Conservation (phyloP, 352 stramenopile genomes). For the Phytophthora vignae region DNA sequence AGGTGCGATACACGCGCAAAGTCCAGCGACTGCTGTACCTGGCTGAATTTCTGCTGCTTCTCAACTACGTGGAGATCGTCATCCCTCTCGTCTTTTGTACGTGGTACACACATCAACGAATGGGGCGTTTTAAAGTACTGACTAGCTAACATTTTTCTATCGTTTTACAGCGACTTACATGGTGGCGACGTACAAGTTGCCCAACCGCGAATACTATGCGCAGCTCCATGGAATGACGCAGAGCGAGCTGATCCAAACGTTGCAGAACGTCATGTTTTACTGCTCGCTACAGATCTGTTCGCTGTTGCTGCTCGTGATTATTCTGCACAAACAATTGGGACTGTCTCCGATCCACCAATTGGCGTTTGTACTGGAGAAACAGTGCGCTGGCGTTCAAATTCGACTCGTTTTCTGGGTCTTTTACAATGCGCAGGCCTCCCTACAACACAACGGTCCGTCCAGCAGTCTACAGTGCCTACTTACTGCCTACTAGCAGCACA, state of each 20-base stretch:
- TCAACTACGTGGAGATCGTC: not conserved
- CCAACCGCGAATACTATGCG: not conserved
- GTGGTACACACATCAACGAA: not conserved
- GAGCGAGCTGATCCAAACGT: not conserved
- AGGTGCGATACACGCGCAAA: not conserved
- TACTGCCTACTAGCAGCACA: not conserved
- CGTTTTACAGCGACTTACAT: not conserved
- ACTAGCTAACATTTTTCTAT: not conserved
- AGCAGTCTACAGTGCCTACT: not conserved
- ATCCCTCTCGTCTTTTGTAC: conserved; percentile 1
- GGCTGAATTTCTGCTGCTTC: not conserved
- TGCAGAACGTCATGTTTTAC: conserved; percentile 2
- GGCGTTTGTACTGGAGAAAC: conserved; percentile 3
- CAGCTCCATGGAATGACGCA: not conserved
- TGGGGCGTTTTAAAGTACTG: not conserved
- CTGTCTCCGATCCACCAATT: not conserved
- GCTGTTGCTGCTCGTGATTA: not conserved
- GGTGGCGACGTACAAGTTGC: not conserved
- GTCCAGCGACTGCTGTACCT: not conserved
- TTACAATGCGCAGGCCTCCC: not conserved
- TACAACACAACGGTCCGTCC: not conserved
- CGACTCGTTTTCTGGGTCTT: conserved; percentile 1
- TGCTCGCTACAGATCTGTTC: not conserved
- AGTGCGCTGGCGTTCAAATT: not conserved
- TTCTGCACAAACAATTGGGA: not conserved